A percentile compares a stretch with the other conserved stretches of the same genome.
These are phyloP conservation scores for Melanopsichium pennsylvanicum DNA, from an alignment of 1,284 basidiomycete species.

Conservation along the genomic window DNA sequence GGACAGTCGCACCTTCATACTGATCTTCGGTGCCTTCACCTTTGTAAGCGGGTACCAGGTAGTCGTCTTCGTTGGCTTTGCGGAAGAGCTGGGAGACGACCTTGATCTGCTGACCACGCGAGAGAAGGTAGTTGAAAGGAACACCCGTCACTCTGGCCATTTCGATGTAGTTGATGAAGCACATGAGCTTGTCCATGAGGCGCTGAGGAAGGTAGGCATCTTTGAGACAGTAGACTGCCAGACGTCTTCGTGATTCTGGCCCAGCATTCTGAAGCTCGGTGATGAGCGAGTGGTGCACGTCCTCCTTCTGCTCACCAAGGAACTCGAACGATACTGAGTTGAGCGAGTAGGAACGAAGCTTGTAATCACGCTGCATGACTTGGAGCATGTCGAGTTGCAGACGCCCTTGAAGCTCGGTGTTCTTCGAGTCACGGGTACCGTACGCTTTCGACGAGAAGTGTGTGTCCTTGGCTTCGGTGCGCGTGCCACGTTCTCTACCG, in stretches of 20 bases:
- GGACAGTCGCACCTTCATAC: conserved; percentile 65
- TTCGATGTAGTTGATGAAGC: conserved; percentile 66
- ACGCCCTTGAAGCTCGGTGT: conserved; percentile 64
- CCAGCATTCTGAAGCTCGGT: conserved; percentile 65
- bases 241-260: conserved; percentile 62
- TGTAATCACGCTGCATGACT: conserved; percentile 66
- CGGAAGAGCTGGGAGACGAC: conserved; percentile 65
- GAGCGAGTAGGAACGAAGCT: conserved; percentile 63
- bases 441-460: conserved; percentile 66
- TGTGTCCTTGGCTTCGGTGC: conserved; percentile 64
- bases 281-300: conserved; percentile 65
- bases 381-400: conserved; percentile 66
- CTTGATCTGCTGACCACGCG: conserved; percentile 66
- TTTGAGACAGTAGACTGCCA: conserved; percentile 65
- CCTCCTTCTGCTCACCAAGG: conserved; percentile 65
- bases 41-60: conserved; percentile 64
- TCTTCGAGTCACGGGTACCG: conserved; percentile 64
- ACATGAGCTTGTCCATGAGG: conserved; percentile 66
- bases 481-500: conserved; percentile 58
- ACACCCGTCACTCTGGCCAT: conserved; percentile 66
- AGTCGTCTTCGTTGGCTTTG: conserved; percentile 64
- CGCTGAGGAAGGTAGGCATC: conserved; percentile 66
- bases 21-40: conserved; percentile 64
- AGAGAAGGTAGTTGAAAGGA: conserved; percentile 65
- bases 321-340: conserved; percentile 66